A percentile compares a stretch with the other conserved stretches of the same genome.
phyloP scores from a whole-genome alignment of 2,329 filamentous ascomycete species.

The Pseudocercospora cruenta region DNA sequence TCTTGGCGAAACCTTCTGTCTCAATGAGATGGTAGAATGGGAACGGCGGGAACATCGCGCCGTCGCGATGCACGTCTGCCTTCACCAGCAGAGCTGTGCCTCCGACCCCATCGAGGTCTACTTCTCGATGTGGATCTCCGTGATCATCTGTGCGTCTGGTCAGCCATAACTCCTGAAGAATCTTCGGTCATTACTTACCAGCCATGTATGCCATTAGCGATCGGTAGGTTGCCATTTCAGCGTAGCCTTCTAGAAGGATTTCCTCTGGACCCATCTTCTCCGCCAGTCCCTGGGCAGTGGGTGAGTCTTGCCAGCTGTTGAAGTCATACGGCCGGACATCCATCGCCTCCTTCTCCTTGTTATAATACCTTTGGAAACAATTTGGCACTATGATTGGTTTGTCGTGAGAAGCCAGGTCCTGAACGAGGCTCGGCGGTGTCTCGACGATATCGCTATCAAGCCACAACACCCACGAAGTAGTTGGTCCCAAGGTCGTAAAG shows the following conservation, averaged over 20 bases:
- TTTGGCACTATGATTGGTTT: conserved; percentile 93
- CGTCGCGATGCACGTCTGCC: conserved; percentile 93
- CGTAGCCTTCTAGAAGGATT: conserved; percentile 89
- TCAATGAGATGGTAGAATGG: conserved; percentile 96
- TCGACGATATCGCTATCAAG: conserved; percentile 91
- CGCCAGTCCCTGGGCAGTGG: conserved; percentile 74
- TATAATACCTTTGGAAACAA: conserved; percentile 82
- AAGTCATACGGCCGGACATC: conserved; percentile 89
- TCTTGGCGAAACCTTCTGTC: conserved; percentile 97
- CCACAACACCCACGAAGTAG: conserved; percentile 96
- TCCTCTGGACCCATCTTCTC: conserved; percentile 86
- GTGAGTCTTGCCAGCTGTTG: conserved; percentile 96
- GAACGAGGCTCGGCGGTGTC: conserved; percentile 80
- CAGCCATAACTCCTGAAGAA: neutral
- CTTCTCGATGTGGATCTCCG: conserved; percentile 36
- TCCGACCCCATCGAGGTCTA: conserved; percentile 88
- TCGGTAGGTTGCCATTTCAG: conserved; percentile 88
- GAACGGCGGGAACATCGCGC: conserved; percentile 97
- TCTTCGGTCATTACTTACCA: conserved; percentile 44
- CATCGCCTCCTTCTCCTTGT: conserved; percentile 70
- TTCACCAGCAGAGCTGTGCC: conserved; percentile 92
- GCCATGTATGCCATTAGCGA: conserved; percentile 86
- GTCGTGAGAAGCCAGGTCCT: conserved; percentile 85
- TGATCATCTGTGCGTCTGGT: conserved; percentile 28
- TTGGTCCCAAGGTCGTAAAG: conserved; percentile 89